phyloP scores from a whole-genome alignment of 495 filamentous ascomycete genomes.

The Penicillium arizonense region DNA sequence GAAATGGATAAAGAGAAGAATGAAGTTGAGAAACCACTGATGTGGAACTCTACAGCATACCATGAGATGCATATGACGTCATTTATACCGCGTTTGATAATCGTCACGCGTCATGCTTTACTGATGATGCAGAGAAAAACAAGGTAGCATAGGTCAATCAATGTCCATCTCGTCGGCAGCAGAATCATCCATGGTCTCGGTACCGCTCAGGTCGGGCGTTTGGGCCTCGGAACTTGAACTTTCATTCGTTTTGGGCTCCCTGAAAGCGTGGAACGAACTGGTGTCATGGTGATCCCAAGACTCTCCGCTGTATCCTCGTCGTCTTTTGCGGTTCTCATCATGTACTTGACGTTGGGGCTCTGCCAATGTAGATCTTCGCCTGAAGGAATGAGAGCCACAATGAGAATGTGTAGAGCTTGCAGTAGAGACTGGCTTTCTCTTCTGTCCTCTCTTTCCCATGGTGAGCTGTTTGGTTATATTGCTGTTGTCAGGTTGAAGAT shows the following conservation, averaged over 20 bases:
- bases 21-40: neutral
- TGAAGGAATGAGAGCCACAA: neutral
- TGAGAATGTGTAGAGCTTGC: neutral
- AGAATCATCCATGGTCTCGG: constrained; percentile 9
- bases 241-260: constrained; percentile 16
- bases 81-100: constrained; percentile 20
- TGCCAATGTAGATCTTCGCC: neutral
- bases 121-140: neutral
- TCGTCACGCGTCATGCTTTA: neutral
- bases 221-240: constrained; percentile 22
- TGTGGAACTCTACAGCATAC: neutral
- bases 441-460: constrained; percentile 30
- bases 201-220: constrained; percentile 16
- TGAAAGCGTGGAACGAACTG: constrained; percentile 12
- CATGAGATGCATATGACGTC: constrained; percentile 27
- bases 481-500: constrained; percentile 21
- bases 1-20: neutral
- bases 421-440: constrained; percentile 32
- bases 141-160: constrained; percentile 17
- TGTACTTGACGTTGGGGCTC: constrained; percentile 11
- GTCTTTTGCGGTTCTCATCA: constrained; percentile 27
- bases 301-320: constrained; percentile 19
- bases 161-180: constrained; percentile 31
- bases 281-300: constrained; percentile 7
- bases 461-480: neutral